Evolutionary conservation across 306 rosid species (phyloP), one percentile per base, ranked within the genome.

Genomic region (Mimosa bimucronata): DNA sequence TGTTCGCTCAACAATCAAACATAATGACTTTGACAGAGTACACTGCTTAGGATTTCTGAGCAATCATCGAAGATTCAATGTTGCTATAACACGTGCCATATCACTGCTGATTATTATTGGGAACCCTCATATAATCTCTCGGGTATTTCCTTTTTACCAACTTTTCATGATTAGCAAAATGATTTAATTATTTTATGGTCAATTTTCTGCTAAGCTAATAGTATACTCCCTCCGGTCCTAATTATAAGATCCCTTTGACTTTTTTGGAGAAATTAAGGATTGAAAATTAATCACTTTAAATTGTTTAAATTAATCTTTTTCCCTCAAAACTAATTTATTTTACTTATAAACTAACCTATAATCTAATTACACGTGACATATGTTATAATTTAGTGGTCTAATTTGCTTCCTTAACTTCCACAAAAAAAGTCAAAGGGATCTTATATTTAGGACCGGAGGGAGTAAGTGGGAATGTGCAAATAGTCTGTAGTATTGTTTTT

Each of bases 1-100:
- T 28, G 98, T 95, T 80, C 92, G 98, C 50, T 95, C 98, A 50
- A 95, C 98, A 26, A 91, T 95, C 85, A 95, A 88, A 75, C 98
- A 95, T 83, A 90, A 95, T 21, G 97, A 95, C 18, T 90, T 91
- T 79, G 98, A 95, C 89, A 84, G 78, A 86, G 80, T 83, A 29
- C 89, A 88, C 77, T 92, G 97, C 77, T 84, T 95, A 82, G 98
- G 98, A 70, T 95, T 95, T 78, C 82, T 95, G 85, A 95, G 98
- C 89, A 95, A 95, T 80, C 86, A 89, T 26, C 88, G 90, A 81
- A 91, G 98, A 89, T 92, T 95, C 68, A 95, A 95, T 34, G 98
- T 95, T 77, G 98, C 98, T 71, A 26, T 92, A 28, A 95, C 98
- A 52, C 97, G 98, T 30, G 98, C 98, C 8, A 92, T 86, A 78